Evolutionary conservation across 257 asterid species (phyloP), one percentile per base, ranked within the genome.

Genomic region (Solanum bulbocastanum): DNA sequence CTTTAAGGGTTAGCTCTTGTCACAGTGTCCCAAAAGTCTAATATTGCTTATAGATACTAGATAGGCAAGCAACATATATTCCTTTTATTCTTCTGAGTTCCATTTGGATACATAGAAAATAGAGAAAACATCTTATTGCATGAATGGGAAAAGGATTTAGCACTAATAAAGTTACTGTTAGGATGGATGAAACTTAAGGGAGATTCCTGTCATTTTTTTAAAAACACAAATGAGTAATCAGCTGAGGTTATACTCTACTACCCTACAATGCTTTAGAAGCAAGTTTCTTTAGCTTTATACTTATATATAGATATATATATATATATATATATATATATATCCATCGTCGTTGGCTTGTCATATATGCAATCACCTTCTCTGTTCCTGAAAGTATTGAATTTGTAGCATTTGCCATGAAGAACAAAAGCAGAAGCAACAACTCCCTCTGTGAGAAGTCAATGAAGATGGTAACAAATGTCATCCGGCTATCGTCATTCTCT

Each of bases 401-500:
- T 42, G 66, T 81, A 16, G 30, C 85, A 46, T 81, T 81, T 46
- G 66, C 68, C 84, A 87, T 87, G 89, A 69, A 83, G 22, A 87
- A 49, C 33, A 83, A 87, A 71, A 52, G 87, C 89, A 82, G 42
- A 76, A 85, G 60, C 65, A 75, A 85, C 60, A 12, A 85, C n/a
- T 88, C 90, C 72, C 71, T 88, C 42, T 58, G 86, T 46, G 83
- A 65, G 44, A 78, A 66, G 75, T 88, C 90, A 23, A 78, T 85
- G 86, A 68, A 79, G 65, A 79, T 86, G 83, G 52, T 88, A 15
- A 68, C 83, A 73, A 88, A 79, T 74, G 60, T 86, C 23, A n/a
- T 79, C 39, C 86, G 66, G 56, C 66, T 88, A 44, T 68, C 88
- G 14, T 88, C 86, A 18, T 85, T 88, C 60, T 88, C 88, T n/a